phyloP scores from a whole-genome alignment of 2,329 filamentous ascomycete genomes.

The Colletotrichum sp. region DNA sequence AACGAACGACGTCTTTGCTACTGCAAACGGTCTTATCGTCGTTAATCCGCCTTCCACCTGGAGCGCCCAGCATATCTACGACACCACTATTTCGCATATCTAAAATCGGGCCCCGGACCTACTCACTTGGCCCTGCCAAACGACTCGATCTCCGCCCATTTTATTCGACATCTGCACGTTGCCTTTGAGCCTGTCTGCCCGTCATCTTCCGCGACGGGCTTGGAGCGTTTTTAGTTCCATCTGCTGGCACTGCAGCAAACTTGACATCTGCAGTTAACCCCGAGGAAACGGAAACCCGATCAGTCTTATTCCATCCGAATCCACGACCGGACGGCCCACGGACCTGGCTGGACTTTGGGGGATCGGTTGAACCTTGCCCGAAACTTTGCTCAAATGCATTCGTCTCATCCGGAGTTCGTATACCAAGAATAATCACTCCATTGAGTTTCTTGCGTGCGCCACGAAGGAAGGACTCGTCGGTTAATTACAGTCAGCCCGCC shows the following conservation, averaged over 20 bases:
- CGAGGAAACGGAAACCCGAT: not conserved
- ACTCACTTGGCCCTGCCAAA: not conserved
- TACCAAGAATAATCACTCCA: constrained; percentile 1
- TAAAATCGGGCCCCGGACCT: not conserved
- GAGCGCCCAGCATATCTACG: not conserved
- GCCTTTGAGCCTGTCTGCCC: not conserved
- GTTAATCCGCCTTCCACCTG: not conserved
- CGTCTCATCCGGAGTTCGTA: not conserved
- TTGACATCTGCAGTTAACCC: not conserved
- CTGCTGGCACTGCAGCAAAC: constrained; percentile 2
- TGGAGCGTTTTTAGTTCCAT: not conserved
- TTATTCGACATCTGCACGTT: not conserved
- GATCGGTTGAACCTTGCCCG: not conserved
- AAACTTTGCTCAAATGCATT: constrained; percentile 10
- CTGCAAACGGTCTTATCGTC: constrained; percentile 4
- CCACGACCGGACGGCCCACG: not conserved
- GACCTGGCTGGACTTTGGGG: not conserved
- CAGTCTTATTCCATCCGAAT: constrained; percentile 5
- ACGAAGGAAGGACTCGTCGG: not conserved
- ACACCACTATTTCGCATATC: constrained; percentile 4
- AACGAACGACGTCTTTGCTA: constrained; percentile 3
- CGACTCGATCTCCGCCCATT: not conserved
- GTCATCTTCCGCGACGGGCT: not conserved
- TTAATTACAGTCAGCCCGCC: not conserved
- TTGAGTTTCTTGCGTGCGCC: not conserved